Evolutionary conservation across 2,329 filamentous ascomycete genomes (phyloP), one percentile per base, ranked within the genome.

Genomic region (Alternaria brassicicola): DNA sequence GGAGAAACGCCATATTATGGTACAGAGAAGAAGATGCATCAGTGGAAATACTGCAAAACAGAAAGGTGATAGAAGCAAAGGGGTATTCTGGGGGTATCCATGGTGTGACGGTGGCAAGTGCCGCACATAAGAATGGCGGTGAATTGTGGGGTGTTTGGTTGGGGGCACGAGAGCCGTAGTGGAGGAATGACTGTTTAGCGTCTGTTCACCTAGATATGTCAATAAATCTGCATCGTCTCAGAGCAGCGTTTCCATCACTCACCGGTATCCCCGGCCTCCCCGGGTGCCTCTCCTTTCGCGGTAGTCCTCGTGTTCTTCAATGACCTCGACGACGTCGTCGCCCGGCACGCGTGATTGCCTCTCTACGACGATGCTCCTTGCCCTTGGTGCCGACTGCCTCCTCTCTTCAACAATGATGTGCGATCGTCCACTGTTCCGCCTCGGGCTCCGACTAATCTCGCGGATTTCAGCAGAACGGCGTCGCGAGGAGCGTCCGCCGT

Each of bases 311-410:
- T 83, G 79, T 72, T 86, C 85, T 72, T 87, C 85, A 57, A 84
- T 81, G 8, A 87, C 85, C 72, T 86, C 83, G 2, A 86, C 81
- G n/a, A 85, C 76, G 71, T 86, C 83, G 47, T 84, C 83, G 38
- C 80, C 77, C 41, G 78, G 79, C 15, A 83, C 81, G 58, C 78
- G 75, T 45, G 64, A 58, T 26, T 72, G 59, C 42, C 82, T 78
- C 46, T 83, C 80, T 7, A 83, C 79, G 23, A 83, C 69, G 36
- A 83, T 73, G 57, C 76, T 75, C 49, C 75, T 69, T 13, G 73
- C 56, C 41, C 75, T 57, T 43, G 60, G 56, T 56, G 75, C 62
- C 35, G 70, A 50, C 45, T 73, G 66, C 53, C 75, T 68, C 55
- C 74, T 70, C 59, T 78, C 76, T 17, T 78, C 76, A 3, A 79